These are phyloP conservation scores for Pleomassaria siparia DNA, from an alignment of 2,329 filamentous ascomycete genomes.

Conservation along the genomic window DNA sequence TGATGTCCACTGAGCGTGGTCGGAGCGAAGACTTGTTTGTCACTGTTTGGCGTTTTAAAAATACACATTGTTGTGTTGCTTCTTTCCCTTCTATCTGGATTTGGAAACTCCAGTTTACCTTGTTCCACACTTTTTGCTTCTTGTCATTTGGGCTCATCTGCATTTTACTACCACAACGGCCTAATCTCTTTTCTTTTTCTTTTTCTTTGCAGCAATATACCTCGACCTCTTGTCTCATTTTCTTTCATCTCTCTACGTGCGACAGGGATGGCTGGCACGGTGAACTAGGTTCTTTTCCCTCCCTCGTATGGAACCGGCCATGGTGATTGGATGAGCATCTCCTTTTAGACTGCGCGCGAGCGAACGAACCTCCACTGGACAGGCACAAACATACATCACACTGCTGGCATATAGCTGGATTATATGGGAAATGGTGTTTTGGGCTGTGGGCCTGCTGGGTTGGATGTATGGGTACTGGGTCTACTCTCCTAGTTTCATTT, in stretches of 20 bases:
- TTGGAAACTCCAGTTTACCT: neutral
- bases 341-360: neutral
- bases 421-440: conserved; percentile 16
- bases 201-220: conserved; percentile 36
- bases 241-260: conserved; percentile 3
- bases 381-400: neutral
- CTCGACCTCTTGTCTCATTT: conserved; percentile 19
- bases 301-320: neutral
- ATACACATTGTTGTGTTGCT: conserved; percentile 3
- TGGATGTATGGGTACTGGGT: neutral
- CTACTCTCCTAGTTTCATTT: neutral
- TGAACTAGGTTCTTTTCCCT: neutral
- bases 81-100: conserved; percentile 7
- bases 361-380: conserved; percentile 1
- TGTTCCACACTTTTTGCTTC: conserved; percentile 2
- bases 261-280: neutral
- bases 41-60: conserved; percentile 8
- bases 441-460: neutral
- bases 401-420: conserved; percentile 18
- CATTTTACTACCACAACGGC: conserved; percentile 19
- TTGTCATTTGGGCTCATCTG: conserved; percentile 4
- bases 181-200: conserved; percentile 18
- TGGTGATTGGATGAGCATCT: neutral
- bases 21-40: neutral
- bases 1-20: neutral